Evolutionary conservation across 805 yeast genomes (phyloP).

Genomic region (Saturnispora halmiae): DNA sequence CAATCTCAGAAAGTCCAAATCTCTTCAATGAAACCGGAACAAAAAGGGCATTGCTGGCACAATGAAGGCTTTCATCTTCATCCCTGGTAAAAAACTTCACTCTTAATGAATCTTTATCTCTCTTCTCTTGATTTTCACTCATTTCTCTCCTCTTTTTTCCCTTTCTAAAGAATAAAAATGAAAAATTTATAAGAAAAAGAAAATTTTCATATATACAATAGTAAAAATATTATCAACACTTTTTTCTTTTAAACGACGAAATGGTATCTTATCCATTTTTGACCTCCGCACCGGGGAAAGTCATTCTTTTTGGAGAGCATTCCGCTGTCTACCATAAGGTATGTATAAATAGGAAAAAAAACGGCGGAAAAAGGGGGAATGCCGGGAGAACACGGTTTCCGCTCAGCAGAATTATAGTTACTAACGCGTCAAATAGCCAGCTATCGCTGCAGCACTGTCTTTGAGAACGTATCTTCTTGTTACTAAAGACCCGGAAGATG

Average conservation of each 20-base stretch:
- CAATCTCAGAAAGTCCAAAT: conserved; percentile 90
- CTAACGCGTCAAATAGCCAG: conserved; percentile 43
- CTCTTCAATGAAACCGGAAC: conserved; percentile 84
- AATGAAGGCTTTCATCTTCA: conserved; percentile 60
- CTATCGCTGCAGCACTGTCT: conserved; percentile 90
- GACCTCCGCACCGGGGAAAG: conserved; percentile 94
- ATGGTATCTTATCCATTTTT: conserved; percentile 42
- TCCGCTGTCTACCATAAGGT: conserved; percentile 83
- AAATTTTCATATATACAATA: background rate
- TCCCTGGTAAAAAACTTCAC: conserved; percentile 83
- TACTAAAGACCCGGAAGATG: conserved; percentile 29
- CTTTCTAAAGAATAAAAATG: background rate
- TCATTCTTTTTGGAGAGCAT: conserved; percentile 92
- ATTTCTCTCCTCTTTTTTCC: no score
- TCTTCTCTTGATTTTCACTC: conserved; percentile 10
- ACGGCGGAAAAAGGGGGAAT: no score
- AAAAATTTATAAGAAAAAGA: background rate
- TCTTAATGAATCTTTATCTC: conserved; percentile 45
- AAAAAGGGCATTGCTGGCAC: conserved; percentile 70
- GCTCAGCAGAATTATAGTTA: conserved; percentile 3
- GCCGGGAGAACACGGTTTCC: background rate
- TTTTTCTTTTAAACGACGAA: conserved; percentile 3
- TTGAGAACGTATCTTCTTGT: conserved; percentile 76
- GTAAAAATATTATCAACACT: conserved; percentile 1
- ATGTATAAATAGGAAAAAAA: no score